These are phyloP conservation scores for Fusarium globosum DNA, from an alignment of 2,329 filamentous ascomycete genomes.

Conservation along the genomic window DNA sequence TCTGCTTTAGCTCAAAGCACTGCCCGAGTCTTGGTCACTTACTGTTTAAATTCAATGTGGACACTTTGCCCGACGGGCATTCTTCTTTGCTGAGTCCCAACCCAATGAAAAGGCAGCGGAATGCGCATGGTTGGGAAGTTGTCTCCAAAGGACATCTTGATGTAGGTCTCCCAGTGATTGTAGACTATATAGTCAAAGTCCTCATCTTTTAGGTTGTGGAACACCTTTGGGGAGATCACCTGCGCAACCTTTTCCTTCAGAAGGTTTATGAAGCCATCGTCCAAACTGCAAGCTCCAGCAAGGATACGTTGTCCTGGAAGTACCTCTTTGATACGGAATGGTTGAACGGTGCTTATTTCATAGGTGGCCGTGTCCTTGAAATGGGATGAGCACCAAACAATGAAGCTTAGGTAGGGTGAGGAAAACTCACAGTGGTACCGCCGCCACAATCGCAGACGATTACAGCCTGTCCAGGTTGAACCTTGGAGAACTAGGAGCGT, in stretches of 20 bases:
- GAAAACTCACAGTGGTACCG: background rate
- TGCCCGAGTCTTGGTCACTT: background rate
- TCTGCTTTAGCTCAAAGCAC: background rate
- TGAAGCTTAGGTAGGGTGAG: background rate
- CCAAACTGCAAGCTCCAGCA: background rate
- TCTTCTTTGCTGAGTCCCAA: background rate
- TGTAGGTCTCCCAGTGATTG: background rate
- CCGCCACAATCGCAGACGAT: background rate
- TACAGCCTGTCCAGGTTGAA: background rate
- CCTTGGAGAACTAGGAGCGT: background rate
- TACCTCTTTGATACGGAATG: background rate
- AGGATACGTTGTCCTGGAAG: background rate
- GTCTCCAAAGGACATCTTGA: background rate
- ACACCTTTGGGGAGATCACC: background rate
- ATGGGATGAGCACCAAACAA: background rate
- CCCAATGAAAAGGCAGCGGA: too few species aligned
- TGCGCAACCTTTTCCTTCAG: background rate
- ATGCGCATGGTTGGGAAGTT: too few species aligned
- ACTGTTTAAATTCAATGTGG: background rate
- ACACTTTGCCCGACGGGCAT: background rate
- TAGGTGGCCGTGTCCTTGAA: too few species aligned
- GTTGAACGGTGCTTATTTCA: too few species aligned
- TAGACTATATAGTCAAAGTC: background rate
- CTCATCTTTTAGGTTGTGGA: background rate
- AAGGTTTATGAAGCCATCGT: background rate